Conservation (phyloP, 179 eudicot genomes). For the Gypsophila paniculata region DNA sequence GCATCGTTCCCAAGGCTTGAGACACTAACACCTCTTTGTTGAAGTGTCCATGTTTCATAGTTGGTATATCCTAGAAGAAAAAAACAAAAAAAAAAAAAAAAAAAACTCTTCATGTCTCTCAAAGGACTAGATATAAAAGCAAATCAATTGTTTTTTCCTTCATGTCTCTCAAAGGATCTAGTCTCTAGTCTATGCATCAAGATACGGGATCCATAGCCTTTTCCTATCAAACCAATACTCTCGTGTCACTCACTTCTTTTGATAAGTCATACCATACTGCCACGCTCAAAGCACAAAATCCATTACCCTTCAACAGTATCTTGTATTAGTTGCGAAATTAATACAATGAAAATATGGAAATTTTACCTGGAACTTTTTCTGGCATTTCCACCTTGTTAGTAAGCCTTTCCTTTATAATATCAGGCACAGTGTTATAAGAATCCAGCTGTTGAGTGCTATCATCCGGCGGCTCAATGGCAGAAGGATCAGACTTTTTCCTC, state of each 20-base stretch:
- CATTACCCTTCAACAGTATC: not conserved
- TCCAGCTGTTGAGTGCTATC: slow-evolving; percentile 45
- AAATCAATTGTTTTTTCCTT: not conserved
- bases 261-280: not conserved
- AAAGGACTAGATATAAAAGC: too few species aligned
- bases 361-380: slow-evolving; percentile 40
- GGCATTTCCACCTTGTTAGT: slow-evolving; percentile 39
- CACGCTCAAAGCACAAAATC: not conserved
- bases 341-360: not conserved
- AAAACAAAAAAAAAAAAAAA: too few species aligned
- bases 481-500: slow-evolving; percentile 57
- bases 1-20: not conserved
- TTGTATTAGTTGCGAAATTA: not conserved
- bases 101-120: too few species aligned
- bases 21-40: not conserved
- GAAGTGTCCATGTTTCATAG: not conserved
- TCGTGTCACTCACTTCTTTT: not conserved
- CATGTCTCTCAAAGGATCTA: not conserved
- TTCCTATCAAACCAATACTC: not conserved
- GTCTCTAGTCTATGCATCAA: not conserved
- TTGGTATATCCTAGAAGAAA: too few species aligned
- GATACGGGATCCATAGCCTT: not conserved
- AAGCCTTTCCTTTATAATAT: slow-evolving; percentile 41
- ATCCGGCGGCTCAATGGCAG: slow-evolving; percentile 40
- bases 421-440: slow-evolving; percentile 28